A percentile compares a stretch with the other conserved stretches of the same genome.
phyloP scores from a whole-genome alignment of 352 stramenopile species.

The Phytophthora sansomeana region DNA sequence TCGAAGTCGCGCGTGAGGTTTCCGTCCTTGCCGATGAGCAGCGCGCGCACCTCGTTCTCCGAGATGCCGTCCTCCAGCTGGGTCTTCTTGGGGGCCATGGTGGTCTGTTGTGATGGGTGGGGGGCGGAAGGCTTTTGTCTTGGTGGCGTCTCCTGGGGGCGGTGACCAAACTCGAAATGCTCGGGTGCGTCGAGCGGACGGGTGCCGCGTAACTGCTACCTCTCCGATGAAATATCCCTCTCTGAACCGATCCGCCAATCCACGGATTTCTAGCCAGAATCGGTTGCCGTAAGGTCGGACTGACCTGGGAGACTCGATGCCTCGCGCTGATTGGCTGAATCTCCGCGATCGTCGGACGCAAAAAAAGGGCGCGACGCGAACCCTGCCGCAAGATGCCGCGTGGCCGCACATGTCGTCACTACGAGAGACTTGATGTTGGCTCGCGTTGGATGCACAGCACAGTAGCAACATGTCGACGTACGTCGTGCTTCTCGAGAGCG shows the following conservation, averaged over 20 bases:
- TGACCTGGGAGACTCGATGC: constrained; percentile 21
- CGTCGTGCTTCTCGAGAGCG: not conserved
- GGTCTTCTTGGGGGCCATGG: constrained; percentile 68
- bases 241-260: constrained; percentile 9
- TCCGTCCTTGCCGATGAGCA: constrained; percentile 85
- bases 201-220: constrained; percentile 16
- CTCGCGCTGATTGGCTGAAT: constrained; percentile 11
- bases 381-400: constrained; percentile 36
- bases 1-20: constrained; percentile 88
- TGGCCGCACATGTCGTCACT: constrained; percentile 38
- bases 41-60: constrained; percentile 85
- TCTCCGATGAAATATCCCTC: constrained; percentile 25
- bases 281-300: constrained; percentile 13
- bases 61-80: constrained; percentile 63
- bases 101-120: constrained; percentile 10
- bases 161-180: constrained; percentile 48
- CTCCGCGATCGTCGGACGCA: not conserved
- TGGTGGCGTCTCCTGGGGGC: constrained; percentile 10
- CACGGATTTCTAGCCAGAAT: accelerated
- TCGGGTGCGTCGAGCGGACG: constrained; percentile 25
- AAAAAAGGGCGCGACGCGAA: constrained; percentile 8
- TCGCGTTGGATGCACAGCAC: not conserved
- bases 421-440: constrained; percentile 20
- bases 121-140: not conserved
- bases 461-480: not conserved